These are phyloP conservation scores for Pogostemon cablin DNA, from an alignment of 257 asterid species.

Conservation along the genomic window DNA sequence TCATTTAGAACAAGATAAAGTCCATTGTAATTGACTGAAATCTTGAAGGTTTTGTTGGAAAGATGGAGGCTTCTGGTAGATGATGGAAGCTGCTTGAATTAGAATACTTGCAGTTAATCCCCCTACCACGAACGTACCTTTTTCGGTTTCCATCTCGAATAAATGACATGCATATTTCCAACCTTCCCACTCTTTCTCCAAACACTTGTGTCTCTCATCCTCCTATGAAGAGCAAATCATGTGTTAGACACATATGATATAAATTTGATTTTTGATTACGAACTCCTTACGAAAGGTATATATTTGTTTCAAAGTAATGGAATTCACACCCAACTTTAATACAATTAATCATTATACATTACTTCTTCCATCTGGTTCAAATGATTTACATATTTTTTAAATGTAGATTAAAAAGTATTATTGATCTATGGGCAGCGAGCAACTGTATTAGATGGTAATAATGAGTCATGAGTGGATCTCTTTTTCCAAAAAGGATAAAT, in stretches of 20 bases:
- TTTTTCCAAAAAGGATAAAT: too few species aligned
- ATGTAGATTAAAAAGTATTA: too few species aligned
- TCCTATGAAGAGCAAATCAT: constrained; percentile 30
- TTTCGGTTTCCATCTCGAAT: constrained; percentile 43
- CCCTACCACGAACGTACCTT: constrained; percentile 42
- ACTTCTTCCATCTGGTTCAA: too few species aligned
- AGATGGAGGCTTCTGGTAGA: constrained; percentile 51
- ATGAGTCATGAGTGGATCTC: too few species aligned
- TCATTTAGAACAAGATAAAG: constrained; percentile 29
- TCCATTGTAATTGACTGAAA: constrained; percentile 52
- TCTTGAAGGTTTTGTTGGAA: constrained; percentile 53
- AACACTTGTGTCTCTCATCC: constrained; percentile 38
- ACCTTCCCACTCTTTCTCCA: constrained; percentile 54
- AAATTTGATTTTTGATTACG: too few species aligned
- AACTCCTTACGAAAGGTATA: too few species aligned
- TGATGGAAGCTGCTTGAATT: constrained; percentile 50
- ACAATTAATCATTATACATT: too few species aligned
- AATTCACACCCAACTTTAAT: too few species aligned
- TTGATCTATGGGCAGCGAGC: too few species aligned
- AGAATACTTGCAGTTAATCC: constrained; percentile 63
- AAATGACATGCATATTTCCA: constrained; percentile 52
- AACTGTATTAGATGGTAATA: too few species aligned
- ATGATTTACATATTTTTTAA: too few species aligned
- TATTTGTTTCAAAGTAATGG: too few species aligned
- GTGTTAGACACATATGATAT: neutral